Conservation (phyloP, 2,329 filamentous ascomycete genomes). For the Zasmidium angulare region DNA sequence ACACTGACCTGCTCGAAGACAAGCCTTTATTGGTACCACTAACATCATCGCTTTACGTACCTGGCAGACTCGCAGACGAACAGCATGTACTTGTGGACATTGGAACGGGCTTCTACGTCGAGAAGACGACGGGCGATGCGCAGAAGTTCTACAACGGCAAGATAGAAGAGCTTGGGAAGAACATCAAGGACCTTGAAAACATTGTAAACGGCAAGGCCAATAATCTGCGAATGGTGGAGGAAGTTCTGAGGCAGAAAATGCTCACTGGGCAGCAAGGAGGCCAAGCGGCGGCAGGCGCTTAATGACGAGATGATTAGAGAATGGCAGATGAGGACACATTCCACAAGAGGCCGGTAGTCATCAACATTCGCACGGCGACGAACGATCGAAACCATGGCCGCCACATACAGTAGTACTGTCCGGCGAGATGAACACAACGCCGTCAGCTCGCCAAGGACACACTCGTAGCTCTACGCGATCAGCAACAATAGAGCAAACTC, state of each 20-base stretch:
- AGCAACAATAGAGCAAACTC: no score
- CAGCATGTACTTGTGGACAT: constrained; percentile 85
- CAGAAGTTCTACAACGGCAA: constrained; percentile 67
- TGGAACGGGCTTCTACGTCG: constrained; percentile 90
- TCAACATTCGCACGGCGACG: no score
- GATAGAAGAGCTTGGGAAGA: constrained; percentile 64
- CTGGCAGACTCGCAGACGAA: constrained; percentile 72
- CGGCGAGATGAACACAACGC: no score
- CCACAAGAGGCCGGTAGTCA: no score
- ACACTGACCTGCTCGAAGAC: constrained; percentile 37
- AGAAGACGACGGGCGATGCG: constrained; percentile 70
- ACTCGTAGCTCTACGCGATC: no score
- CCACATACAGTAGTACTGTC: no score
- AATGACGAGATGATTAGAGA: constrained; percentile 9
- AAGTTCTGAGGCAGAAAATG: constrained; percentile 60
- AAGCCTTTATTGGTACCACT: constrained; percentile 82
- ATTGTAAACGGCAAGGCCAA: constrained; percentile 75
- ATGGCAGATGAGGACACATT: no score
- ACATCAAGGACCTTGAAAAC: constrained; percentile 66
- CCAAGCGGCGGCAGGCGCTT: constrained; percentile 5
- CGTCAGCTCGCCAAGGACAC: no score
- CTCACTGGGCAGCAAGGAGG: constrained; percentile 26
- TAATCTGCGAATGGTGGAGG: constrained; percentile 83
- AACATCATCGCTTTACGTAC: constrained; percentile 92
- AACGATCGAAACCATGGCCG: no score